phyloP scores from a whole-genome alignment of 371 early-diverging fungal species.

The Mortierella sp. region DNA sequence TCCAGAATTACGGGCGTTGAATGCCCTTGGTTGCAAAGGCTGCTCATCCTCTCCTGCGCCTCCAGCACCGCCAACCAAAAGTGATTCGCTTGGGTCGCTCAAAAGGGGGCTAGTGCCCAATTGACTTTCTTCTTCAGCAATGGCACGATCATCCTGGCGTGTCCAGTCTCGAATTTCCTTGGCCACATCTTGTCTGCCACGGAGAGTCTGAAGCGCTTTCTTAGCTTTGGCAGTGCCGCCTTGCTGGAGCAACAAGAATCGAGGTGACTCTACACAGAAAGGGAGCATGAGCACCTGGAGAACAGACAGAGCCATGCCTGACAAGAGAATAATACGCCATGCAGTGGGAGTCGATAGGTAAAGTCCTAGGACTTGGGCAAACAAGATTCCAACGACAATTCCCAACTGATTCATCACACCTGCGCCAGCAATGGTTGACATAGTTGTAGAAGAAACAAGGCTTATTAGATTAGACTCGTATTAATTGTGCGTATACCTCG shows the following conservation, averaged over 20 bases:
- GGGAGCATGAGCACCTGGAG: slow-evolving; percentile 74
- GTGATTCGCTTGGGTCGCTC: slow-evolving; percentile 34
- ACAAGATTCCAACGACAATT: slow-evolving; percentile 86
- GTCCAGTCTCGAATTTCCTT: slow-evolving; percentile 77
- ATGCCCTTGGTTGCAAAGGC: slow-evolving; percentile 13
- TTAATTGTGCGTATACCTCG: background rate
- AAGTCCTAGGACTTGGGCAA: slow-evolving; percentile 75
- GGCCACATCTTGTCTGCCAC: slow-evolving; percentile 70
- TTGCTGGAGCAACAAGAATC: slow-evolving; percentile 68
- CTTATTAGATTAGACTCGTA: background rate
- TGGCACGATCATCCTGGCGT: slow-evolving; percentile 58
- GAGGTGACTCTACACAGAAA: slow-evolving; percentile 86
- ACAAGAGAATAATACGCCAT: slow-evolving; percentile 77
- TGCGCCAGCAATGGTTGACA: slow-evolving; percentile 1
- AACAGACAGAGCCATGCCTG: slow-evolving; percentile 69
- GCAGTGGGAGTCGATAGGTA: slow-evolving; percentile 66
- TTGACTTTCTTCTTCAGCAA: slow-evolving; percentile 49
- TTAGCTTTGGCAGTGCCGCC: slow-evolving; percentile 70
- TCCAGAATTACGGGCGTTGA: slow-evolving; percentile 18
- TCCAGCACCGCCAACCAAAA: slow-evolving; percentile 25
- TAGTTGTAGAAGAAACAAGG: background rate
- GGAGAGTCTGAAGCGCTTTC: slow-evolving; percentile 66
- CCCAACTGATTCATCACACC: slow-evolving; percentile 82
- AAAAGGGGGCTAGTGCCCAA: slow-evolving; percentile 24
- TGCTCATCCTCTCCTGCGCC: slow-evolving; percentile 20